Evolutionary conservation across 2,329 filamentous ascomycete species (phyloP).

Genomic region (Penicillium sp.): DNA sequence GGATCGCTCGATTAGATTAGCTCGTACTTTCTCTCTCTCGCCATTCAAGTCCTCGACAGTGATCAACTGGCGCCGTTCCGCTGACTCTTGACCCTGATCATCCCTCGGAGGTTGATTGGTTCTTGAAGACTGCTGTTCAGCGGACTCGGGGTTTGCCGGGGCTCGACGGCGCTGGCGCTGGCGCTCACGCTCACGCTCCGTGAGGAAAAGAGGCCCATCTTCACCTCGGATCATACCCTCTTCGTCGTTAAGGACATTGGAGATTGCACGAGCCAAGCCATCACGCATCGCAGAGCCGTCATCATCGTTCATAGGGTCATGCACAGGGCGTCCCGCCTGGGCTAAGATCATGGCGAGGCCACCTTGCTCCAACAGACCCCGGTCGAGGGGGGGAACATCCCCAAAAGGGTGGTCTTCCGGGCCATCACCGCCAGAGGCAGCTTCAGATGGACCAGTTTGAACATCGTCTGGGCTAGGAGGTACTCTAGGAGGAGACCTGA

Average conservation of each 20-base stretch:
- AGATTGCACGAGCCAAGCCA: conserved; percentile 47
- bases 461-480: conserved; percentile 66
- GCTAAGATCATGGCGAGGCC: conserved; percentile 39
- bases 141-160: conserved; percentile 24
- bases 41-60: conserved; percentile 79
- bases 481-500: conserved; percentile 62
- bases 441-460: conserved; percentile 32
- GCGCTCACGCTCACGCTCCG: conserved; percentile 7
- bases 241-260: conserved; percentile 41
- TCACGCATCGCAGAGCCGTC: conserved; percentile 29
- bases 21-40: conserved; percentile 70
- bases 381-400: conserved; percentile 30
- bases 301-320: conserved; percentile 26
- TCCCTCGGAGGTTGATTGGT: conserved; percentile 18
- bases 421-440: conserved; percentile 31
- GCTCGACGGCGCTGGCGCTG: conserved; percentile 12
- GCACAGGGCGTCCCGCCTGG: conserved; percentile 30
- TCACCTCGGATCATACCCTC: conserved; percentile 27
- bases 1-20: conserved; percentile 82
- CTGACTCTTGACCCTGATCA: conserved; percentile 8
- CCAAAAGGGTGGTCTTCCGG: conserved; percentile 30
- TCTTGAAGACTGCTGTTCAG: not conserved
- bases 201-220: conserved; percentile 27
- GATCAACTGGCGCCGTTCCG: conserved; percentile 34
- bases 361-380: conserved; percentile 31